Conservation (phyloP, 179 eudicot genomes). For the Silene noctiflora region DNA sequence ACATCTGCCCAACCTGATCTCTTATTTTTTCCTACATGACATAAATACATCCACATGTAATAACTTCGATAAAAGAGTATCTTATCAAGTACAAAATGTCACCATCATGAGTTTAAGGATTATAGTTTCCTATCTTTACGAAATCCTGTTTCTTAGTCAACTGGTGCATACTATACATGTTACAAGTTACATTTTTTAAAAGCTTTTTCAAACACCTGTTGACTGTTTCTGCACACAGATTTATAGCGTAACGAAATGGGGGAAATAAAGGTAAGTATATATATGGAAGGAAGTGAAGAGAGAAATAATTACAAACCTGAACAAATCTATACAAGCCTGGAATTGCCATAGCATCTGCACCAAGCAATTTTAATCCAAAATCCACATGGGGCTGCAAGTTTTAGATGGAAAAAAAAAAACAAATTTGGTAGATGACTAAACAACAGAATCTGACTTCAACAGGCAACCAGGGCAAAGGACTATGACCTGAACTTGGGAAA, state of each 20-base stretch:
- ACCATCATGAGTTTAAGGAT: too few relatives aligned
- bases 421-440: not conserved
- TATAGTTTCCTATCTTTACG: too few relatives aligned
- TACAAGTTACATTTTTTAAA: not conserved
- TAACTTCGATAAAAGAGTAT: not conserved
- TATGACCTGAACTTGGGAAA: not conserved
- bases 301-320: conserved; percentile 31
- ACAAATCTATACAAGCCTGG: conserved; percentile 83
- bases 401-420: conserved; percentile 13
- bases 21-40: conserved; percentile 42
- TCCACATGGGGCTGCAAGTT: conserved; percentile 86
- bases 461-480: conserved; percentile 1
- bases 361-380: conserved; percentile 75
- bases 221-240: not conserved
- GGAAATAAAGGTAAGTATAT: not conserved
- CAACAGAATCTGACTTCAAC: not conserved
- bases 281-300: not conserved
- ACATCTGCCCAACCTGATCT: conserved; percentile 50
- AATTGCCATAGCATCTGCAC: conserved; percentile 94
- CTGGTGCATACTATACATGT: not conserved
- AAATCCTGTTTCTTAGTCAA: not conserved
- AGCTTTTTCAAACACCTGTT: not conserved
- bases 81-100: too few relatives aligned
- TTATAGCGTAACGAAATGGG: not conserved
- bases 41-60: not conserved